These are phyloP conservation scores for Penicillium antarcticum DNA, from an alignment of 495 filamentous ascomycete genomes.

Conservation along the genomic window DNA sequence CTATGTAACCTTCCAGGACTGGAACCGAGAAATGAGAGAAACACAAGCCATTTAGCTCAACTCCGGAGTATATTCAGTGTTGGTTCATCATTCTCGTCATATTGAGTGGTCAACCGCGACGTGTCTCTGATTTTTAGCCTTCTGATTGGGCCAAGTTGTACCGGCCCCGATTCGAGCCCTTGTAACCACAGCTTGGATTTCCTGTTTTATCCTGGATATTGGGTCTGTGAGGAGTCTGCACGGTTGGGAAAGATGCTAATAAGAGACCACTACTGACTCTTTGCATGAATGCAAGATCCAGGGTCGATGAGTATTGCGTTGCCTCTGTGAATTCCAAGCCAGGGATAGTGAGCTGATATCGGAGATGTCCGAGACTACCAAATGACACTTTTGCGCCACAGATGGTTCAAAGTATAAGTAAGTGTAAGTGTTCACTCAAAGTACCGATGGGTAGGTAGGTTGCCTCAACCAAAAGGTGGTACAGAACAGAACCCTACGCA, in stretches of 20 bases:
- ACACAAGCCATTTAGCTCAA: background rate
- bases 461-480: background rate
- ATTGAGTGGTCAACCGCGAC: background rate
- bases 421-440: background rate
- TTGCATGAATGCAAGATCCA: background rate
- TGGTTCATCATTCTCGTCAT: background rate
- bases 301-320: background rate
- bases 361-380: slow-evolving; percentile 1
- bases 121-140: slow-evolving; percentile 7
- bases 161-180: background rate
- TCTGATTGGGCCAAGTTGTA: background rate
- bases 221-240: background rate
- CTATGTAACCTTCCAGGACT: background rate
- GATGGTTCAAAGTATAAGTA: slow-evolving; percentile 1
- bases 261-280: background rate
- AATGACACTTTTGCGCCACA: background rate
- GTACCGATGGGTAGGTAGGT: background rate
- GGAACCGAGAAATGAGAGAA: background rate
- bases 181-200: background rate
- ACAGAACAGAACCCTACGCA: background rate
- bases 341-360: background rate
- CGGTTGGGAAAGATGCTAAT: background rate
- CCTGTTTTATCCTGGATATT: background rate
- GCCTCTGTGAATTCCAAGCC: background rate
- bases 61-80: slow-evolving; percentile 3